Percentiles rank a stretch among this genome's conserved stretches.
phyloP scores from a whole-genome alignment of 345 rosid species.

The Salix udensis region DNA sequence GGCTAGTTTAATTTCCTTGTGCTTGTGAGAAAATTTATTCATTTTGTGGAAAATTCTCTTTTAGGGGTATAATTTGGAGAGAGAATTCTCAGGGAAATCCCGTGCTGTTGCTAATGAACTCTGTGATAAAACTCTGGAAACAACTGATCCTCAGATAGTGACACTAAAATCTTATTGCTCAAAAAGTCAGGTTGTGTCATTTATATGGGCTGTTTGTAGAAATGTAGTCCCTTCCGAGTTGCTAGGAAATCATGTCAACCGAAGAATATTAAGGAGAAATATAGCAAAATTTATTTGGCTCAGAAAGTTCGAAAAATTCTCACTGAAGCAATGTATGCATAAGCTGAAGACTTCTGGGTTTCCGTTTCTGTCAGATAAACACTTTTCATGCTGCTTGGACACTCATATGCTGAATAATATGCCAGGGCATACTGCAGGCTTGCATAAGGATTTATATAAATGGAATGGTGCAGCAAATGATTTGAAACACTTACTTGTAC shows the following conservation, averaged over 20 bases:
- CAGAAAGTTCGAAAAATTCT: conserved; percentile 67
- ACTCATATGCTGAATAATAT: conserved; percentile 18
- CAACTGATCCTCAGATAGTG: conserved; percentile 19
- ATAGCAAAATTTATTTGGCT: conserved; percentile 58
- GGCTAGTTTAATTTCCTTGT: conserved; percentile 1
- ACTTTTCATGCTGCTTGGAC: conserved; percentile 27
- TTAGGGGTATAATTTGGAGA: conserved; percentile 30
- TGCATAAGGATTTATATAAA: conserved; percentile 20
- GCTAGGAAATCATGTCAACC: conserved; percentile 61
- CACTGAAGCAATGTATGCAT: conserved; percentile 54
- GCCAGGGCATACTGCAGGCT: conserved; percentile 15
- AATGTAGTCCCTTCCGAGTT: conserved; percentile 62
- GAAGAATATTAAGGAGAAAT: conserved; percentile 63
- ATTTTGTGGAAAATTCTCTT: conserved; percentile 5
- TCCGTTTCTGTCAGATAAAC: conserved; percentile 42
- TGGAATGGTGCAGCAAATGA: conserved; percentile 21
- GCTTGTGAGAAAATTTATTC: neutral
- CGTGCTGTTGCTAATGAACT: conserved; percentile 14
- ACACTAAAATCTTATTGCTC: conserved; percentile 48
- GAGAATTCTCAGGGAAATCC: conserved; percentile 13
- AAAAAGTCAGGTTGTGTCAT: conserved; percentile 62
- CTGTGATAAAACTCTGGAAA: conserved; percentile 10
- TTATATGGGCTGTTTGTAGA: conserved; percentile 76
- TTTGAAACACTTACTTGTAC: conserved; percentile 44
- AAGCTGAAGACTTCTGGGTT: conserved; percentile 51